Percentiles rank a stretch among this genome's conserved stretches.
These are phyloP conservation scores for Aspergillus saccharolyticus DNA, from an alignment of 495 filamentous ascomycete species.

Conservation along the genomic window DNA sequence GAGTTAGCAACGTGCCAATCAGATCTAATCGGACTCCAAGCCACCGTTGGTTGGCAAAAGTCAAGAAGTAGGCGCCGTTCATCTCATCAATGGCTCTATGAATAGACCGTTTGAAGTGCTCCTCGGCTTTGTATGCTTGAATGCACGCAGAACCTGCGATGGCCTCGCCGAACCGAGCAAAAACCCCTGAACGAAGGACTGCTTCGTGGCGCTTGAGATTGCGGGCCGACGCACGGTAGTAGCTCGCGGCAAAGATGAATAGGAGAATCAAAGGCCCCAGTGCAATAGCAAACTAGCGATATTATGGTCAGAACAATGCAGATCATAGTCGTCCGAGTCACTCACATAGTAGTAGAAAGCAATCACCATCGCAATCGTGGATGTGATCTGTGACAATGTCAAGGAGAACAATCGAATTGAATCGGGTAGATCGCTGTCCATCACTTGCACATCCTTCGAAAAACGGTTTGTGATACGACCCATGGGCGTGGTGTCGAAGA, in stretches of 20 bases:
- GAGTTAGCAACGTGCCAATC: conserved; percentile 76
- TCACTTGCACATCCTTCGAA: conserved; percentile 87
- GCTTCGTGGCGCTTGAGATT: conserved; percentile 94
- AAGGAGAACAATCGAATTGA: conserved; percentile 91
- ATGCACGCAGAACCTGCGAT: conserved; percentile 79
- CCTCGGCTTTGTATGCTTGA: conserved; percentile 77
- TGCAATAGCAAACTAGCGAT: conserved; percentile 68
- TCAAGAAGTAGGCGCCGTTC: conserved; percentile 90
- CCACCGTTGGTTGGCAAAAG: conserved; percentile 93
- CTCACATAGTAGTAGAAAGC: conserved; percentile 78
- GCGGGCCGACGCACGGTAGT: conserved; percentile 85
- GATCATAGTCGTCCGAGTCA: neutral
- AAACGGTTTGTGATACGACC: conserved; percentile 98
- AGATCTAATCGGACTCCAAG: conserved; percentile 76
- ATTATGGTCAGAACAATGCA: conserved; percentile 2
- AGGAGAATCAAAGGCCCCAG: conserved; percentile 73
- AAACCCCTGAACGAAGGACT: conserved; percentile 78
- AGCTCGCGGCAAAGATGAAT: conserved; percentile 78
- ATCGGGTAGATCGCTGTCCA: conserved; percentile 91
- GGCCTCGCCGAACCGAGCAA: conserved; percentile 87
- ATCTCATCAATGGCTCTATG: conserved; percentile 74
- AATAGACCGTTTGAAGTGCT: conserved; percentile 66
- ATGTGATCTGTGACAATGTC: conserved; percentile 70
- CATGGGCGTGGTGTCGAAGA: conserved; percentile 94
- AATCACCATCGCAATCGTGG: conserved; percentile 84